Conservation (phyloP, 169 alveolate genomes). For the Cryptosporidium tyzzeri region DNA sequence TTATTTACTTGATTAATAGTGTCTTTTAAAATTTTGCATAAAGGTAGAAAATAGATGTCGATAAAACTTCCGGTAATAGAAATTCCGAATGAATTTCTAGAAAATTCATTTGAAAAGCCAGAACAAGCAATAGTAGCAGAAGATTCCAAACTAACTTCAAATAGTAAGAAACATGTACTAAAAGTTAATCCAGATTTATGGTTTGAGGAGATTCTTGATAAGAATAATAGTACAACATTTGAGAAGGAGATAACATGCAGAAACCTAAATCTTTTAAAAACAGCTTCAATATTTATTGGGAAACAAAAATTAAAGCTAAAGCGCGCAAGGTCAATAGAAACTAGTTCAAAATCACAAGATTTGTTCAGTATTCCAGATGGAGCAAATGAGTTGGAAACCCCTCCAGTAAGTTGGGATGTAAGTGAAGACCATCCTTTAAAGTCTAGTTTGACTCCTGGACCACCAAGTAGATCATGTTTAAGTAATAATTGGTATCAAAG, state of each 20-base stretch:
- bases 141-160: neutral
- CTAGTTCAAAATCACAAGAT: conserved; percentile 23
- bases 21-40: neutral
- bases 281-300: conserved; percentile 61
- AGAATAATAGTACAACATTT: conserved; percentile 52
- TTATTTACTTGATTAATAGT: neutral
- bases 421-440: conserved; percentile 65
- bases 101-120: conserved; percentile 56
- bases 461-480: conserved; percentile 67
- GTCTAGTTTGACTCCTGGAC: conserved; percentile 64
- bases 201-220: conserved; percentile 66
- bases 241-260: conserved; percentile 72
- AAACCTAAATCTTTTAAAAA: conserved; percentile 37
- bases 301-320: conserved; percentile 49
- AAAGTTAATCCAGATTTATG: conserved; percentile 68
- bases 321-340: conserved; percentile 26
- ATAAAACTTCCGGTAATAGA: conserved; percentile 16
- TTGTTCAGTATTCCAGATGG: conserved; percentile 43
- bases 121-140: conserved; percentile 18
- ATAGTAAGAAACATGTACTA: conserved; percentile 14
- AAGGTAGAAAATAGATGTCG: conserved; percentile 6
- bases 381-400: conserved; percentile 56
- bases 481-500: conserved; percentile 76
- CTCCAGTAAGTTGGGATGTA: conserved; percentile 70
- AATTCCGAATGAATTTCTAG: conserved; percentile 22